These are phyloP conservation scores for Dentipellis fragilis DNA, from an alignment of 768 basidiomycete species.

Conservation along the genomic window DNA sequence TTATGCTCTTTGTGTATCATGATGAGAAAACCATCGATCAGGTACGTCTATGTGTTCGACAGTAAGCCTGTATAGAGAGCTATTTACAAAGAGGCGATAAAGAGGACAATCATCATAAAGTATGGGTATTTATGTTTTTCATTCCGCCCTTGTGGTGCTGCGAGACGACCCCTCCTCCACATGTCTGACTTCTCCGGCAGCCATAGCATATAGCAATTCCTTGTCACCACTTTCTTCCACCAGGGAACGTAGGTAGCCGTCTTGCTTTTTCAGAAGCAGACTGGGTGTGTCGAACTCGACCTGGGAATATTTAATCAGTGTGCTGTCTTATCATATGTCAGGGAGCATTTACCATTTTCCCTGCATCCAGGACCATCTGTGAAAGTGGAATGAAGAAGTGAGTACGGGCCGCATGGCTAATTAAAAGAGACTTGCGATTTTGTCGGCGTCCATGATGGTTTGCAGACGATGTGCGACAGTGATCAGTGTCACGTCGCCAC, in stretches of 20 bases:
- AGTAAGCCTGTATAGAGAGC: no score
- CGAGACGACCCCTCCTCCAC: not conserved
- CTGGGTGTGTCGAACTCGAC: conserved; percentile 40
- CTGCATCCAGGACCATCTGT: conserved; percentile 35
- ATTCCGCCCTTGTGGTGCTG: no score
- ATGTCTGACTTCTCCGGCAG: not conserved
- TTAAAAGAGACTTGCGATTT: conserved; percentile 29
- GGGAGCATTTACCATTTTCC: conserved; percentile 24
- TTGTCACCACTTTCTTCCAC: conserved; percentile 31
- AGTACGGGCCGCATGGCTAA: not conserved
- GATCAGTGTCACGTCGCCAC: conserved; percentile 36
- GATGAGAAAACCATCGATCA: no score
- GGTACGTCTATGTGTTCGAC: no score
- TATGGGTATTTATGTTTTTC: no score
- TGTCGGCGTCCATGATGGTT: conserved; percentile 55
- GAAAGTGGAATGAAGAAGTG: not conserved
- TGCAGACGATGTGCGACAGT: conserved; percentile 51
- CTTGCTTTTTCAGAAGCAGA: conserved; percentile 27
- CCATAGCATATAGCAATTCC: conserved; percentile 24
- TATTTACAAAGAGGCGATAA: no score
- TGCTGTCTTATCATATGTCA: not conserved
- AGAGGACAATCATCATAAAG: no score
- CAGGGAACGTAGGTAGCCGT: conserved; percentile 23
- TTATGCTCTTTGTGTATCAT: no score
- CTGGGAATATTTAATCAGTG: not conserved